These are phyloP conservation scores for Apiotrichum mycotoxinovorans DNA, from an alignment of 1,284 basidiomycete genomes.

Conservation along the genomic window DNA sequence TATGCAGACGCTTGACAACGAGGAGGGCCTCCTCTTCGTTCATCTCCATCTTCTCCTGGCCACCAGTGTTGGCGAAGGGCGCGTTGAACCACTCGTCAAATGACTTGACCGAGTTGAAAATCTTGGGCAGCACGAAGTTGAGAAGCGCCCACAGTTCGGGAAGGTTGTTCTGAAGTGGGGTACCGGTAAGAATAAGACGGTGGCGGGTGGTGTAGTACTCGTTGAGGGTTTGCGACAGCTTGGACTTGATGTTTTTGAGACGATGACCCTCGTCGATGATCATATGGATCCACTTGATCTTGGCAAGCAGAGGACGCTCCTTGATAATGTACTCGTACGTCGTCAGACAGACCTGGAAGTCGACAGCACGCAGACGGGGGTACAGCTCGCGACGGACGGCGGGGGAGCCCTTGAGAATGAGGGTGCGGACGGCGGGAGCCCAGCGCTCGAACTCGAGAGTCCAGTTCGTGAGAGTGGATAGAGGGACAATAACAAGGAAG, in stretches of 20 bases:
- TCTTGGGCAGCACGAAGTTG: conserved; percentile 96
- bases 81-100: conserved; percentile 99
- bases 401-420: conserved; percentile 94
- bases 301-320: conserved; percentile 82
- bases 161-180: conserved; percentile 96
- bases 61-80: conserved; percentile 95
- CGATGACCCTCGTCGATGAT: conserved; percentile 99
- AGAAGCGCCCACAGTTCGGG: conserved; percentile 97
- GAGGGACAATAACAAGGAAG: conserved; percentile 94
- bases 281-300: conserved; percentile 98
- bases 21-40: conserved; percentile 99
- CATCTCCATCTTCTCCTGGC: conserved; percentile 90
- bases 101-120: conserved; percentile 99
- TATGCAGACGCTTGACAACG: conserved; percentile 96
- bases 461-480: conserved; percentile 99
- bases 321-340: conserved; percentile 99
- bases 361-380: conserved; percentile 47
- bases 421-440: conserved; percentile 80
- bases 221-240: conserved; percentile 87
- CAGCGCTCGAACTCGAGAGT: conserved; percentile 94
- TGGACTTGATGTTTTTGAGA: conserved; percentile 98
- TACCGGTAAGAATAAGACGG: conserved; percentile 95
- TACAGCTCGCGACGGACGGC: conserved; percentile 48
- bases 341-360: conserved; percentile 94
- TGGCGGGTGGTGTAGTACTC: conserved; percentile 90